phyloP scores from a whole-genome alignment of 345 rosid species.

The Turnera subulata region DNA sequence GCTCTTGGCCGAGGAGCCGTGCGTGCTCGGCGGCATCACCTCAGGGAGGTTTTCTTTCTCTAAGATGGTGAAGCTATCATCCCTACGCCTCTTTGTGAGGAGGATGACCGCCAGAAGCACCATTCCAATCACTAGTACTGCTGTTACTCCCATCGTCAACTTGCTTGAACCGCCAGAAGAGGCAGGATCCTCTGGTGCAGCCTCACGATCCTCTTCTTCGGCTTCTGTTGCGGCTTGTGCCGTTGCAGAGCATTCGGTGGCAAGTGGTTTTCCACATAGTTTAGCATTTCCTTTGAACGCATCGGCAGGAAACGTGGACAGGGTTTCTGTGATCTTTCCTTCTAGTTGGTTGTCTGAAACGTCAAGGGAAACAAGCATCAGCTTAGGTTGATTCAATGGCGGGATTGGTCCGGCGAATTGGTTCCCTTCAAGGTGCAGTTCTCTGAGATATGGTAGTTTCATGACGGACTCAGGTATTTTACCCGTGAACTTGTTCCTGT shows the following conservation, averaged over 20 bases:
- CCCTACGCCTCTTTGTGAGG: constrained; percentile 13
- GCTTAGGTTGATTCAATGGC: constrained; percentile 15
- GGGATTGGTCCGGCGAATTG: constrained; percentile 64
- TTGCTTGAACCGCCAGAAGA: background rate
- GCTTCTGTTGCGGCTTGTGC: background rate
- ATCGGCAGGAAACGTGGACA: constrained; percentile 22
- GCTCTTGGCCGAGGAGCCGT: constrained; percentile 32
- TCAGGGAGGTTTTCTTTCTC: constrained; percentile 40
- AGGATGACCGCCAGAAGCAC: background rate
- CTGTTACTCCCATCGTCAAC: too few relatives aligned
- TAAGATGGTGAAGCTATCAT: constrained; percentile 40
- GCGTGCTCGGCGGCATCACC: constrained; percentile 31
- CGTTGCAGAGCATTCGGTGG: constrained; percentile 24
- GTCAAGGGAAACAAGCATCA: constrained; percentile 29
- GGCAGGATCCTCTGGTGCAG: background rate
- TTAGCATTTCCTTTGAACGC: constrained; percentile 34
- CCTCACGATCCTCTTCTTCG: background rate
- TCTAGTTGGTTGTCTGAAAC: constrained; percentile 54
- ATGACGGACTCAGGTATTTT: constrained; percentile 21
- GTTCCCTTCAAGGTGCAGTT: constrained; percentile 65
- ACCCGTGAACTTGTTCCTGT: constrained; percentile 18
- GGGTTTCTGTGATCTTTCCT: constrained; percentile 50
- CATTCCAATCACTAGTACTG: constrained; percentile 10
- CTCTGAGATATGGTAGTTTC: constrained; percentile 39
- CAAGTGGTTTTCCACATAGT: constrained; percentile 55